Conservation (phyloP, 805 yeast species). For the Candida mattraensis region DNA sequence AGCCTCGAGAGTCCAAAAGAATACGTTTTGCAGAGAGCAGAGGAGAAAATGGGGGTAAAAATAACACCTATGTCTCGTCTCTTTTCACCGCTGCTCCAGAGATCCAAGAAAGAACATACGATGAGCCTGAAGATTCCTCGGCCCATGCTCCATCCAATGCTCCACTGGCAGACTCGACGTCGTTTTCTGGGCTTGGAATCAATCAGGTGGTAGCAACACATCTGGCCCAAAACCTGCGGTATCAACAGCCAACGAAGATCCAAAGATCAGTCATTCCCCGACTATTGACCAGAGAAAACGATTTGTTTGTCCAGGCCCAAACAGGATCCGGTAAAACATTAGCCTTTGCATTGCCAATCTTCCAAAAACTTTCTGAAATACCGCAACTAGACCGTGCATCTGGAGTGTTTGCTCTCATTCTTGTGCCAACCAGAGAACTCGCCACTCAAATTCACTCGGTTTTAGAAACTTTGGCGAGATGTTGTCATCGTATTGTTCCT, state of each 20-base stretch:
- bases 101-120: constrained; percentile 39
- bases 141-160: constrained; percentile 87
- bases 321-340: constrained; percentile 98
- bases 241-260: constrained; percentile 76
- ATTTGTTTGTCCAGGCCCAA: constrained; percentile 90
- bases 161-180: constrained; percentile 67
- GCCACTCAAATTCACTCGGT: constrained; percentile 88
- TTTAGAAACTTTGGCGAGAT: constrained; percentile 65
- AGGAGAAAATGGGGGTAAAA: constrained; percentile 54
- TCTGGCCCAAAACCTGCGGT: constrained; percentile 54
- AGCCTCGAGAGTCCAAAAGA: constrained; percentile 28
- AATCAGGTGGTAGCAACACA: constrained; percentile 52
- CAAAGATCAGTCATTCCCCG: constrained; percentile 80
- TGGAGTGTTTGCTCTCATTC: constrained; percentile 85
- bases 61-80: constrained; percentile 78
- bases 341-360: constrained; percentile 81
- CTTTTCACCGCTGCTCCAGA: constrained; percentile 73
- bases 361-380: constrained; percentile 67
- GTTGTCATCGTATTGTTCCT: constrained; percentile 89
- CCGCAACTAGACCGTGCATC: constrained; percentile 54
- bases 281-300: constrained; percentile 47
- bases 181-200: constrained; percentile 73
- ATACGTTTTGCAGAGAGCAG: constrained; percentile 44
- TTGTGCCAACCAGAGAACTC: constrained; percentile 94
- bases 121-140: constrained; percentile 27